Evolutionary conservation across 768 basidiomycete genomes (phyloP).

Genomic region (Grammothele lineata): DNA sequence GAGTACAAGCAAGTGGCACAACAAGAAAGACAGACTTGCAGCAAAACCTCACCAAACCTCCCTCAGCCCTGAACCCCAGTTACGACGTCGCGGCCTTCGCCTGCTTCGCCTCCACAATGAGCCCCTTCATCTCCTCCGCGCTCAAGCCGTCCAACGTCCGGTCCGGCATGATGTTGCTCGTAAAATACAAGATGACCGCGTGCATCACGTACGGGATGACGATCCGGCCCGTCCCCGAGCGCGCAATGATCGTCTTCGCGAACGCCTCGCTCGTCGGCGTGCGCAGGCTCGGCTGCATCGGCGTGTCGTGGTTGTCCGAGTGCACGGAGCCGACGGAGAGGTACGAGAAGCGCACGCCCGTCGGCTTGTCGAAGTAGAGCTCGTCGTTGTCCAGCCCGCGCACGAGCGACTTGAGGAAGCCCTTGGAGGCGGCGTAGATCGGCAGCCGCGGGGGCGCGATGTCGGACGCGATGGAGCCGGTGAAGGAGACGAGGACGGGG

Average conservation of each 20-base stretch:
- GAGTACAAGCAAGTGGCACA: too few species aligned
- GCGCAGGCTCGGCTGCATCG: conserved; percentile 5
- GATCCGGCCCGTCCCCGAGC: conserved; percentile 17
- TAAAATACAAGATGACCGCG: conserved; percentile 10
- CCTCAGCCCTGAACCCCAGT: too few species aligned
- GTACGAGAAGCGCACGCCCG: conserved; percentile 22
- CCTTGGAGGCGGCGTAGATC: conserved; percentile 22
- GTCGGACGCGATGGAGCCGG: conserved; percentile 20
- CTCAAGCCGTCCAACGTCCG: conserved; percentile 6
- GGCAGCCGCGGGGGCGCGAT: conserved; percentile 20
- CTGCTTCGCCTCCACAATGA: conserved; percentile 6
- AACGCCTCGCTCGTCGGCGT: conserved; percentile 17
- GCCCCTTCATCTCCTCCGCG: conserved; percentile 8
- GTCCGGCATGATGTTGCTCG: conserved; percentile 8
- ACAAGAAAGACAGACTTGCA: too few species aligned
- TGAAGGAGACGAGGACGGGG: conserved; percentile 22
- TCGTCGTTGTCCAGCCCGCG: conserved; percentile 23
- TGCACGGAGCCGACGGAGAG: conserved; percentile 21
- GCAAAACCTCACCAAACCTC: too few species aligned
- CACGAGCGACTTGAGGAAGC: conserved; percentile 20
- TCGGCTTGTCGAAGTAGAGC: conserved; percentile 11
- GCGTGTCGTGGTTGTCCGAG: conserved; percentile 5
- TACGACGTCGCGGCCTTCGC: too few species aligned
- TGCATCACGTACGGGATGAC: conserved; percentile 21
- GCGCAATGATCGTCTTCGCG: conserved; percentile 17